phyloP scores from a whole-genome alignment of 176 grass and related monocot genomes.

The Avena insularis region DNA sequence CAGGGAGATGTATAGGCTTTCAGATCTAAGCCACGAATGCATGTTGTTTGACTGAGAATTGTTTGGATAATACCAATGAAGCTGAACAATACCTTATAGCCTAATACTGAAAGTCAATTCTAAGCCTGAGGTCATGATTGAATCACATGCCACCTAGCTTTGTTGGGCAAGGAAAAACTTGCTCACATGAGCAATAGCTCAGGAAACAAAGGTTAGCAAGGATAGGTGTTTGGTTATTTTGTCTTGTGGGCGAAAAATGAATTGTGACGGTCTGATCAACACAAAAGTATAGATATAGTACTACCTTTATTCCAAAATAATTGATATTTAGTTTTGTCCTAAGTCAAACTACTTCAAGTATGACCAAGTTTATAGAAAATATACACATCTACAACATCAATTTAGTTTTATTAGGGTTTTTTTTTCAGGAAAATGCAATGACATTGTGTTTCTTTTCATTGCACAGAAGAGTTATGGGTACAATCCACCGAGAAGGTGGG shows the following conservation, averaged over 20 bases:
- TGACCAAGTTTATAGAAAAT: too few species aligned
- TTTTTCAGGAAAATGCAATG: too few species aligned
- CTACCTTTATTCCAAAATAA: too few species aligned
- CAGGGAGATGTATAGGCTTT: conserved; percentile 27
- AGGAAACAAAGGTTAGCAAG: background rate
- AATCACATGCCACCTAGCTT: background rate
- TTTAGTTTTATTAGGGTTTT: too few species aligned
- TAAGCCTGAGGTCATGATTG: conserved; percentile 18
- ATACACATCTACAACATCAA: too few species aligned
- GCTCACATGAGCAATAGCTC: background rate
- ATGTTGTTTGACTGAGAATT: conserved; percentile 2
- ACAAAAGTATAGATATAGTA: background rate
- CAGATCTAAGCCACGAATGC: conserved; percentile 17
- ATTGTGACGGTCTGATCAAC: background rate
- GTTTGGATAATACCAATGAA: conserved; percentile 18
- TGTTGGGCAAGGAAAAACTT: conserved; percentile 25
- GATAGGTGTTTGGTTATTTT: conserved; percentile 10
- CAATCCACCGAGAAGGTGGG: too few species aligned
- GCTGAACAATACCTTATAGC: background rate
- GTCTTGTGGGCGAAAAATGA: background rate
- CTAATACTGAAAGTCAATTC: background rate
- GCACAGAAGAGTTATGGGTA: too few species aligned
- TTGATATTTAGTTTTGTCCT: too few species aligned
- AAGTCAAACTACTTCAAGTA: too few species aligned
- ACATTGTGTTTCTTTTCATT: too few species aligned